Evolutionary conservation across 495 filamentous ascomycete species (phyloP).

Genomic region (Hypoxylon lienhwacheense): DNA sequence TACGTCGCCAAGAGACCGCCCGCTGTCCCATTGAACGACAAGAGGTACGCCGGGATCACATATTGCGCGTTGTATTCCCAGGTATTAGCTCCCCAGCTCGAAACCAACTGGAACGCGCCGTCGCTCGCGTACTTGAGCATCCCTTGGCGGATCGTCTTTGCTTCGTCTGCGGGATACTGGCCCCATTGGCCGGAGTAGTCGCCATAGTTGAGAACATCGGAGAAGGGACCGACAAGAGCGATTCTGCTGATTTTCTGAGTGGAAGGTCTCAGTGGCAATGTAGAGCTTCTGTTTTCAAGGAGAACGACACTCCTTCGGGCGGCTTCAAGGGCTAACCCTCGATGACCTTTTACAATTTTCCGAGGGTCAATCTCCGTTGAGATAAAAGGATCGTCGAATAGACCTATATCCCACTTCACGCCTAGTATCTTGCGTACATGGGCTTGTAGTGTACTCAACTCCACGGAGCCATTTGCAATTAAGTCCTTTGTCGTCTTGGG

Average conservation of each 20-base stretch:
- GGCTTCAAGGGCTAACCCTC: constrained; percentile 41
- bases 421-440: constrained; percentile 42
- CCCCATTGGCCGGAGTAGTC: constrained; percentile 47
- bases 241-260: constrained; percentile 40
- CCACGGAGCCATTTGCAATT: constrained; percentile 40
- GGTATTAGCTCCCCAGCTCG: constrained; percentile 48
- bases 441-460: constrained; percentile 37
- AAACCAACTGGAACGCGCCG: constrained; percentile 38
- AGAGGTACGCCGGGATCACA: constrained; percentile 45
- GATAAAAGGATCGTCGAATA: constrained; percentile 44
- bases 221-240: constrained; percentile 47
- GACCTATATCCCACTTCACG: constrained; percentile 47
- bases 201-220: constrained; percentile 49
- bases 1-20: constrained; percentile 47
- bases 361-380: constrained; percentile 36
- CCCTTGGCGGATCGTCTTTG: constrained; percentile 46
- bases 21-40: constrained; percentile 39
- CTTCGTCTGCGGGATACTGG: constrained; percentile 42
- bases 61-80: constrained; percentile 50
- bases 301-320: constrained; percentile 44
- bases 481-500: constrained; percentile 41
- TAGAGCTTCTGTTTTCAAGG: constrained; percentile 45
- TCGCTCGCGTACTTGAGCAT: constrained; percentile 38
- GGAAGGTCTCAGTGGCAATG: constrained; percentile 38
- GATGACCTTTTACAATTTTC: constrained; percentile 37